Evolutionary conservation across 225 moss, liverwort and hornwort species (phyloP).

Genomic region (Pseudisothecium myosuroides): DNA sequence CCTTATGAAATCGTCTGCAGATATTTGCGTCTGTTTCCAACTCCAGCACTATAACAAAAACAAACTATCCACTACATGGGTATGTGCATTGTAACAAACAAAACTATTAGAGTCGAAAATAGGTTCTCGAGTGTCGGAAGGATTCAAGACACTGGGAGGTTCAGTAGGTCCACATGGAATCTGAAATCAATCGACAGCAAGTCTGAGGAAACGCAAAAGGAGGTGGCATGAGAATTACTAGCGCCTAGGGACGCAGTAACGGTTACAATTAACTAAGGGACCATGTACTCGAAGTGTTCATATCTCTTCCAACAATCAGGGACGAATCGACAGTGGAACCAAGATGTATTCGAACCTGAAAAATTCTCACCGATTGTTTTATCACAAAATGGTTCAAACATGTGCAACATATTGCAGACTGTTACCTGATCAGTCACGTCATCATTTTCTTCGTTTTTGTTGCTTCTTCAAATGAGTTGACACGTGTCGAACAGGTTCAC

Average conservation of each 20-base stretch:
- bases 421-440: slow-evolving; percentile 5
- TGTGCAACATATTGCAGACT: not conserved
- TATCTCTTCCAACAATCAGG: not conserved
- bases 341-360: not conserved
- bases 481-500: not conserved
- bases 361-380: not conserved
- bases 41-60: not conserved
- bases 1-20: not conserved
- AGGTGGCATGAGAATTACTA: not conserved
- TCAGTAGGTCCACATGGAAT: not conserved
- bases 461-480: not conserved
- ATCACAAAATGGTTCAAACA: not conserved
- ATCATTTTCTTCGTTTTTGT: not conserved
- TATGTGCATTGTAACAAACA: not conserved
- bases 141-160: not conserved
- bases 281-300: not conserved
- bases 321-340: not conserved
- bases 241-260: not conserved
- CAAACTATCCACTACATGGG: not conserved
- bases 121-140: not conserved
- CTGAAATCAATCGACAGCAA: not conserved
- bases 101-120: not conserved
- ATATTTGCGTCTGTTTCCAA: not conserved
- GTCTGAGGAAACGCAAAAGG: not conserved
- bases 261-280: not conserved